Evolutionary conservation across 2,329 filamentous ascomycete species (phyloP).

Genomic region (Scedosporium boydii): DNA sequence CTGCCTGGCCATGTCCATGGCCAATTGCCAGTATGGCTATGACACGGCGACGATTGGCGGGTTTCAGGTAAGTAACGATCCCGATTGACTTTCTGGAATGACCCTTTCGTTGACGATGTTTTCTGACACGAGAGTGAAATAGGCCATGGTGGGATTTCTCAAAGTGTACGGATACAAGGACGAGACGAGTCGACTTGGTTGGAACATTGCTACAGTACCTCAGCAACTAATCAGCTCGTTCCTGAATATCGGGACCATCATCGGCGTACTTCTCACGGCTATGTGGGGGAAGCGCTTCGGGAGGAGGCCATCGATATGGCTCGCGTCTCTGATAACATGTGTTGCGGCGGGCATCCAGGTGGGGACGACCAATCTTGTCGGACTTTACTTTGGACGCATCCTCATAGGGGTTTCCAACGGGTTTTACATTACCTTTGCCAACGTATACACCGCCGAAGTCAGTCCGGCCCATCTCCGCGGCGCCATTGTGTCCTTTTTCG

Average conservation of each 20-base stretch:
- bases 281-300: constrained; percentile 25
- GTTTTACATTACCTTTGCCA: constrained; percentile 46
- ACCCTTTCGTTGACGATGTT: too few species aligned
- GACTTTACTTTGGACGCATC: constrained; percentile 43
- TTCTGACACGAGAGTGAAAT: constrained; percentile 18
- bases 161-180: constrained; percentile 25
- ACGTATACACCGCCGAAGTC: constrained; percentile 35
- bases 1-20: constrained; percentile 15
- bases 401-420: constrained; percentile 49
- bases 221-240: constrained; percentile 41
- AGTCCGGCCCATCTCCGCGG: constrained; percentile 30
- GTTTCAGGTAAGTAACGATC: constrained; percentile 10
- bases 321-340: constrained; percentile 36
- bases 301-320: constrained; percentile 27
- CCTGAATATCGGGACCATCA: constrained; percentile 26
- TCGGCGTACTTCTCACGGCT: constrained; percentile 22
- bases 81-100: background rate
- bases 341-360: constrained; percentile 48
- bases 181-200: constrained; percentile 22
- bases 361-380: constrained; percentile 39
- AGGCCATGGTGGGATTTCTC: constrained; percentile 40
- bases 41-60: constrained; percentile 12
- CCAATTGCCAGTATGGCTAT: constrained; percentile 16
- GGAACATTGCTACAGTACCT: constrained; percentile 32
- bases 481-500: constrained; percentile 17